Evolutionary conservation across 1,139 yeast species (phyloP), one percentile per base, ranked within the genome.

Genomic region (Debaryomyces sp.): DNA sequence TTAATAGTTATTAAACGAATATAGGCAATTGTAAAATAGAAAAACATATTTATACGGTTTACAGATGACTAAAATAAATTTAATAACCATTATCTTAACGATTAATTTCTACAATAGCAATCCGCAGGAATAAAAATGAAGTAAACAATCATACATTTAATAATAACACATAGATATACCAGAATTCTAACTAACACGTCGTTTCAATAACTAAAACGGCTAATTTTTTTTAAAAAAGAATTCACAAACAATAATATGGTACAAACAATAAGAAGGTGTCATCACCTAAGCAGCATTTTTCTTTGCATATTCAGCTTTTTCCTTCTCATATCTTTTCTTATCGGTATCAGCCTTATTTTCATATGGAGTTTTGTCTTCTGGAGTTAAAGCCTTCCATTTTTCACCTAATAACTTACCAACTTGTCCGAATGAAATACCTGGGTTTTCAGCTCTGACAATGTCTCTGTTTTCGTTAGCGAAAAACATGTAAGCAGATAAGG

Each of bases 401-500:
- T 90, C 97, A 70, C 99, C 99, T 64, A 94, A 84, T 54, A 89
- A 72, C 73, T 86, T 89, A 68, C 96, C 96, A 57, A 90, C 91
- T 75, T 89, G 92, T 61, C 97, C 97, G 66, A 92, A 91, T 46
- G 92, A 74, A 62, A 89, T 88, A 69, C 96, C 96, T 59, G 97
- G 97, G 82, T 92, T 89, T 71, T 91, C 97, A 55, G 94, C 85
- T 72, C 96, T 83, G 61, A 94, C 96, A 58, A 84, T 82, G 72
- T 92, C 97, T 80, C 98, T 91, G 83, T 89, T 88, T 66, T 91
- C 97, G 68, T 90, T 91, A 63, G 99, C 98, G 67, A 92, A 94
- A 82, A 89, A 92, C 98, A 94, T 92, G 85, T 94, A 94, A 49
- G 98, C 97, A 54, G 97, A 90, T 68, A 94, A 79, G 34, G 98